Base-by-base conservation (phyloP, 1,139 yeast genomes). In the Taiozyma sp. region DNA sequence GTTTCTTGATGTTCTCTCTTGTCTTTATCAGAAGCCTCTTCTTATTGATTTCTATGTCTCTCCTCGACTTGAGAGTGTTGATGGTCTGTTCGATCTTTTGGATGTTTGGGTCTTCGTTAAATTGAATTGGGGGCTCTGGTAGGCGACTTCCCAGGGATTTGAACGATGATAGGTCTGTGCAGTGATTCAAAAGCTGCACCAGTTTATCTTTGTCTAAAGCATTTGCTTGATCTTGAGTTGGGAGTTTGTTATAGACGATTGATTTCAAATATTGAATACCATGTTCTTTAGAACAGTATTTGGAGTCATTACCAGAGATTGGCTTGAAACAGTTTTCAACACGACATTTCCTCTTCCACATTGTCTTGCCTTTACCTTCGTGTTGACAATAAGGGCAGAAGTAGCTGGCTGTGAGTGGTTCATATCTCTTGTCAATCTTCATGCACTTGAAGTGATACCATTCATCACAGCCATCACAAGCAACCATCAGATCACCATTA, bases 391-490 rank as follows among this genome's bases (percentile, higher is more conserved):
- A 81, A 16, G 87, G 87, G 63, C 98, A 92, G 62, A 73, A 86
- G 64, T 79, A 92, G 53, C 78, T 79, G 46, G 80, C 76, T 9
- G 91, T 83, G 50, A 91, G 71, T 45, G 76, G 73, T 50, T 81
- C 78, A 62, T 78, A 79, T 43, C 72, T 68, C n/a, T 68, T 69
- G 47, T 82, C 74, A 46, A 91, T 65, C 54, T 77, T 77, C 76
- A 91, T 80, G 63, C 97, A 92, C 47, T 72, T 74, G 66, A 92
- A 89, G 68, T 92, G 97, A 64, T 78, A 92, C 98, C 98, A 92
- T 57, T 89, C 96, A 63, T 91, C 97, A 69, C 98, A 92, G 8
- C 90, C 92, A 66, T 91, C 97, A 65, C 98, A 92, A 0, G 88
- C 91, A 24, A 92, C 87, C 97, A 91, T 91, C 55, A 86, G 65